These are phyloP conservation scores for Trebouxia gelatinosa DNA, from an alignment of 163 green algal species.

Conservation along the genomic window DNA sequence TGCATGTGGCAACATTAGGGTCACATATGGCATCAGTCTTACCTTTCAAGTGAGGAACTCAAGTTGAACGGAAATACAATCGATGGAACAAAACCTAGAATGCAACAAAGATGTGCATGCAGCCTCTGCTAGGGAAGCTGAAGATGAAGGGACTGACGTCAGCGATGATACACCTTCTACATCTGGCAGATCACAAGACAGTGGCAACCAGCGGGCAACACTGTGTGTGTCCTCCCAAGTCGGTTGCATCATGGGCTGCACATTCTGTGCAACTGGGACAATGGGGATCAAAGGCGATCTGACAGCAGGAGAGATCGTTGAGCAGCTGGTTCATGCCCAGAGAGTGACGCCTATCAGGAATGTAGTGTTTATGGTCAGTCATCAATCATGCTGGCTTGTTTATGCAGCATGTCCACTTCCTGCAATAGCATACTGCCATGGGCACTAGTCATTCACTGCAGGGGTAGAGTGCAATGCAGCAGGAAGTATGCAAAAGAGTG, in stretches of 20 bases:
- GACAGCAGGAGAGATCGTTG: constrained; percentile 90
- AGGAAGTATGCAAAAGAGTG: too few species aligned
- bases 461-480: not conserved
- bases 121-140: constrained; percentile 34
- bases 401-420: too few species aligned
- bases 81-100: too few species aligned
- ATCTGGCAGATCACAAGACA: constrained; percentile 19
- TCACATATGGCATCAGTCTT: too few species aligned
- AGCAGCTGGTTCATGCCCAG: constrained; percentile 92
- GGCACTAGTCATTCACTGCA: constrained; percentile 1
- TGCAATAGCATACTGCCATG: too few species aligned
- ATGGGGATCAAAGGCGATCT: constrained; percentile 89
- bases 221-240: constrained; percentile 91
- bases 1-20: too few species aligned
- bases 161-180: constrained; percentile 25
- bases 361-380: constrained; percentile 87
- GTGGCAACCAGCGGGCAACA: constrained; percentile 66
- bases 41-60: too few species aligned
- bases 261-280: constrained; percentile 95
- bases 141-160: constrained; percentile 16
- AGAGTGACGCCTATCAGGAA: constrained; percentile 76
- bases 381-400: constrained; percentile 6
- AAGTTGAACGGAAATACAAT: too few species aligned
- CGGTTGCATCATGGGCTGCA: constrained; percentile 95
- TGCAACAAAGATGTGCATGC: constrained; percentile 13